phyloP scores from a whole-genome alignment of 768 basidiomycete species.

The Mrakia blollopis region DNA sequence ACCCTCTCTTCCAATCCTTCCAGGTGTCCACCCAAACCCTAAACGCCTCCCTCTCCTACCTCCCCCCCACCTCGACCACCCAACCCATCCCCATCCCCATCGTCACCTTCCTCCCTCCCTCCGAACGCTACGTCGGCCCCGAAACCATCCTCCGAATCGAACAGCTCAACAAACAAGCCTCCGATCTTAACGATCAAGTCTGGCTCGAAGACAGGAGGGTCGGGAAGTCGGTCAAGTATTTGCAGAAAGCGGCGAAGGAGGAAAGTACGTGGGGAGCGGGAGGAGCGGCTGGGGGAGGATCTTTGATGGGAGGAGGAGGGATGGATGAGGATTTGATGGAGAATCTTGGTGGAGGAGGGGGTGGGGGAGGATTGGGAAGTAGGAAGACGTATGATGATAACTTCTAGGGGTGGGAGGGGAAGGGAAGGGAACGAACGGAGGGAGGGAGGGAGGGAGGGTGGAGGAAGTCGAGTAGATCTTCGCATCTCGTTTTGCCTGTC shows the following conservation, averaged over 20 bases:
- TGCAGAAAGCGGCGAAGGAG: conserved; percentile 19
- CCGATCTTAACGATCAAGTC: neutral
- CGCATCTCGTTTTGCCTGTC: no score
- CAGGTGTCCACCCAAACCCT: neutral
- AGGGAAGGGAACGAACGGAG: neutral
- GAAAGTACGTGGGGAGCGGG: conserved; percentile 11
- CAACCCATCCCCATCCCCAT: neutral
- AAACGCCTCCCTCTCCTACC: conserved; percentile 9
- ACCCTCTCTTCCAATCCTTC: neutral
- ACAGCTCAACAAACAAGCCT: neutral
- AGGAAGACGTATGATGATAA: conserved; percentile 25
- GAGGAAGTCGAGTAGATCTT: neutral
- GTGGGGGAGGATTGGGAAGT: no score
- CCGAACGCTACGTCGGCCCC: conserved; percentile 10
- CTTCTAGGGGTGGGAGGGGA: neutral
- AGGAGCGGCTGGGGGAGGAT: neutral
- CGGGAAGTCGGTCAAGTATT: conserved; percentile 2
- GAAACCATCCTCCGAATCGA: neutral
- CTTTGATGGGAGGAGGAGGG: neutral
- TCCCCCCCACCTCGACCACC: neutral
- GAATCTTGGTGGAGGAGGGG: neutral
- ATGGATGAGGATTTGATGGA: conserved; percentile 23
- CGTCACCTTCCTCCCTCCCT: conserved; percentile 13
- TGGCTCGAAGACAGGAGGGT: conserved; percentile 9
- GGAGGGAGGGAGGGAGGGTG: no score